Percentiles rank a stretch among this genome's conserved stretches.
Conservation (phyloP, 31 red algal species). For the Asparagopsis taxiformis region DNA sequence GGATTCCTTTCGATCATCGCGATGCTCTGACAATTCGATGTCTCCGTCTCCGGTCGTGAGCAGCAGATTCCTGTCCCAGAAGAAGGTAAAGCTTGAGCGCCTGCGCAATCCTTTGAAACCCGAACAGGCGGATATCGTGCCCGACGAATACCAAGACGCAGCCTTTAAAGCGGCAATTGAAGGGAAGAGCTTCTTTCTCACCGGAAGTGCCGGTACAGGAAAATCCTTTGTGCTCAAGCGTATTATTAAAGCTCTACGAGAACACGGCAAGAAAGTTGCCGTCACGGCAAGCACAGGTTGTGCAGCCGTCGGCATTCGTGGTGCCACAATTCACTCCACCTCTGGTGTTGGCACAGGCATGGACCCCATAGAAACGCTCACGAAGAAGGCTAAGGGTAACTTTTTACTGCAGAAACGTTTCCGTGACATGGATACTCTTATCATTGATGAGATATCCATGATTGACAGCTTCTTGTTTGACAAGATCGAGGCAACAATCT, state of each 20-base stretch:
- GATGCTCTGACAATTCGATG: no score
- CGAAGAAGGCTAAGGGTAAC: slow-evolving; percentile 4
- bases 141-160: slow-evolving; percentile 30
- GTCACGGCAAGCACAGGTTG: slow-evolving; percentile 69
- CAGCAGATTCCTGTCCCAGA: no score
- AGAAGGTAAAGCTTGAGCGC: no score
- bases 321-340: slow-evolving; percentile 53
- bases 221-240: slow-evolving; percentile 57
- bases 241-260: slow-evolving; percentile 30
- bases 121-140: no score
- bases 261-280: slow-evolving; percentile 21
- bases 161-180: slow-evolving; percentile 27
- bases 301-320: slow-evolving; percentile 50
- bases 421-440: slow-evolving; percentile 13
- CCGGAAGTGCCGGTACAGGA: slow-evolving; percentile 62
- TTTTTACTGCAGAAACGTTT: slow-evolving; percentile 9
- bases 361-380: slow-evolving; percentile 8
- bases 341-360: slow-evolving; percentile 29
- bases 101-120: no score
- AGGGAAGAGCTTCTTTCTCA: slow-evolving; percentile 62
- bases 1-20: no score
- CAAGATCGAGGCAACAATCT: slow-evolving; percentile 38
- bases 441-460: slow-evolving; percentile 84
- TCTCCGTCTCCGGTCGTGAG: no score
- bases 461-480: slow-evolving; percentile 50